Base-by-base conservation (phyloP, 2,329 filamentous ascomycete genomes). In the Diaporthe capsici region DNA sequence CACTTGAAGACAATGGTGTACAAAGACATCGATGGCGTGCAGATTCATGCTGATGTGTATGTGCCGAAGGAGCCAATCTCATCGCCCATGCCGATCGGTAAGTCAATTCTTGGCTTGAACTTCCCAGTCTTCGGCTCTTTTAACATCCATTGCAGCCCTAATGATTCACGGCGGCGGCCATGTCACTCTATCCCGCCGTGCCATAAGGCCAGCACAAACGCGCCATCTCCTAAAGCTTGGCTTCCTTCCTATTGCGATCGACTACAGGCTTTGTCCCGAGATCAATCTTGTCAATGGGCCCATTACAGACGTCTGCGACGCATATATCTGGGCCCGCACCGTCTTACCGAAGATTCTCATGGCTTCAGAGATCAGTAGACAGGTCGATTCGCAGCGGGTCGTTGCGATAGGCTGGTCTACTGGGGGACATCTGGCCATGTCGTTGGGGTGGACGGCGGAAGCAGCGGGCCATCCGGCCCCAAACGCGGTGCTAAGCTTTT, bases 181-280 rank as follows among this genome's bases (percentile, higher is more conserved):
- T 75, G 77, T 87, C 4, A 83, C 83, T 37, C 80, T 86, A 10
- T 84, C 83, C 0, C 81, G 85, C 12, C 82, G 82, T 57, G 84
- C 82, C 12, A 77, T 87, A 6, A 79, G 83, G 2, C 82, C 82
- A 1, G 63, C 72, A 5, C 88, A 89, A 74, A 85, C 81, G 0
- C 70, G 78, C 4, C 74, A 80, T 1, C 81, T 89, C 0, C 80
- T 0, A 68, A 79, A 49, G 20, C 47, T 49, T 10, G 85, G 86
- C 0, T 82, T 89, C 53, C 78, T 89, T 4, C 86, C 88, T 0
- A 79, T 90, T 17, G 87, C 85, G 74, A 67, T 89, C 0, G 88
- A 90, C 77, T 88, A 89, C 75, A 81, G 87, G 0, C 83, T 90
- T 1, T 90, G 87, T 75, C 88, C 88, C 0, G 87, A 89, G 63